Conservation (phyloP, 148 eudicot species). For the Gaultheria prostrata region DNA sequence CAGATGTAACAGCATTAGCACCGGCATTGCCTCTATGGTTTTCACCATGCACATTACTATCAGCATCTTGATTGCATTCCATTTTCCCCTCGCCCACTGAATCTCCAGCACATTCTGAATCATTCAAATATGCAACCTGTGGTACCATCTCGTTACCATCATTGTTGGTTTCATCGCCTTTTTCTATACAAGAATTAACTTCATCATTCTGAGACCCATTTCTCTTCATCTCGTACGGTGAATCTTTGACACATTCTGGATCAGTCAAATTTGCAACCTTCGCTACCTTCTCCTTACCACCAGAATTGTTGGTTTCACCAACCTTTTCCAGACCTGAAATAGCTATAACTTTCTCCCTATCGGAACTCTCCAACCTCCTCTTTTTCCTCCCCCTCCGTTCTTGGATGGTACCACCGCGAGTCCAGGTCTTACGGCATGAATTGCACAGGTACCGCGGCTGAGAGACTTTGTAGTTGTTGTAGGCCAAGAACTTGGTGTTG, state of each 20-base stretch:
- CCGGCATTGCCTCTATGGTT: not conserved
- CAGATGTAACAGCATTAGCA: constrained; percentile 9
- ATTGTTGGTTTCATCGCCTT: not conserved
- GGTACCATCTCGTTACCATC: not conserved
- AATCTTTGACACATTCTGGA: not conserved
- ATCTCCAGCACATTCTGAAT: not conserved
- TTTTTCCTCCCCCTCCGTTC: not conserved
- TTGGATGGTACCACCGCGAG: not conserved
- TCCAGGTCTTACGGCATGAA: not conserved
- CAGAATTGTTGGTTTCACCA: not conserved
- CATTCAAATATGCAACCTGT: not conserved
- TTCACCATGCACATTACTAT: not conserved
- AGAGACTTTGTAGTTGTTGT: not conserved
- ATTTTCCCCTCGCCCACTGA: not conserved
- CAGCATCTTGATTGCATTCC: constrained; percentile 20
- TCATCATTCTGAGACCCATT: not conserved
- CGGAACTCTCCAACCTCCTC: constrained; percentile 13
- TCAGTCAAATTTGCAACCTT: constrained; percentile 8
- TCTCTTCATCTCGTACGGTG: not conserved
- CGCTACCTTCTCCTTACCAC: not conserved
- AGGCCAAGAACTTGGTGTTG: not conserved
- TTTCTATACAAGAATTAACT: not conserved
- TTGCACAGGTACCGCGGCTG: constrained; percentile 3
- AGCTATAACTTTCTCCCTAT: too few relatives aligned
- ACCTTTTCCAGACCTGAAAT: not conserved